These are phyloP conservation scores for Saposhnikovia divaricata DNA, from an alignment of 129 eudicot species.

Conservation along the genomic window DNA sequence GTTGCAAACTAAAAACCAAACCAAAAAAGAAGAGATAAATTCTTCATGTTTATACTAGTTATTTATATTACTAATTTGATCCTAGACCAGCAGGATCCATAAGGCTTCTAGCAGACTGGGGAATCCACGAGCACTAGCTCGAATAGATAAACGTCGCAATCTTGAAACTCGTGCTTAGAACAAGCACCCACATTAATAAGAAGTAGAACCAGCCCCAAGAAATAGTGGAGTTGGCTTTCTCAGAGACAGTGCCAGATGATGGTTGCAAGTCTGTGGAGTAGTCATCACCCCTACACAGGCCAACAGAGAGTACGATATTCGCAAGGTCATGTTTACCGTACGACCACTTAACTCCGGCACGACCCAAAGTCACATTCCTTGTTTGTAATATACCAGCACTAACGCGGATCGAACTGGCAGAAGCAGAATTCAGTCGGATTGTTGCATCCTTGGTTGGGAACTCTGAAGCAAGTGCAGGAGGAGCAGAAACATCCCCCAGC, in stretches of 20 bases:
- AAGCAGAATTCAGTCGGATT: conserved; percentile 35
- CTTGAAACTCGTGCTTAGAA: conserved; percentile 53
- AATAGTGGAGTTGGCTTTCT: conserved; percentile 25
- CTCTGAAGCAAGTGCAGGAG: conserved; percentile 90
- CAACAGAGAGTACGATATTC: conserved; percentile 55
- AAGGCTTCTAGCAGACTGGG: background rate
- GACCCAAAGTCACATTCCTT: conserved; percentile 31
- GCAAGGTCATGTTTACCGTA: conserved; percentile 40
- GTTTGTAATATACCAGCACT: conserved; percentile 76
- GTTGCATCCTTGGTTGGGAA: conserved; percentile 51
- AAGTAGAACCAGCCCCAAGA: conserved; percentile 49
- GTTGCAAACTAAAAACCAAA: background rate
- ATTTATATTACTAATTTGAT: background rate
- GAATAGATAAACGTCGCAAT: conserved; percentile 26
- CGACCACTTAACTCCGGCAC: conserved; percentile 36
- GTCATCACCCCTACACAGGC: conserved; percentile 29
- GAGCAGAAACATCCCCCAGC: conserved; percentile 62
- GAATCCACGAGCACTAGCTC: background rate
- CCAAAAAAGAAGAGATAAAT: background rate
- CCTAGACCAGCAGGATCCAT: background rate
- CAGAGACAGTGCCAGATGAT: conserved; percentile 1
- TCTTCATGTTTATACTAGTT: background rate
- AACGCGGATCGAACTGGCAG: conserved; percentile 46
- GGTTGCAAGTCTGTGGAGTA: conserved; percentile 23
- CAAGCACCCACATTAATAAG: conserved; percentile 40